A percentile compares a stretch with the other conserved stretches of the same genome.
These are phyloP conservation scores for Fusarium keratoplasticum DNA, from an alignment of 2,329 filamentous ascomycete genomes.

Conservation along the genomic window DNA sequence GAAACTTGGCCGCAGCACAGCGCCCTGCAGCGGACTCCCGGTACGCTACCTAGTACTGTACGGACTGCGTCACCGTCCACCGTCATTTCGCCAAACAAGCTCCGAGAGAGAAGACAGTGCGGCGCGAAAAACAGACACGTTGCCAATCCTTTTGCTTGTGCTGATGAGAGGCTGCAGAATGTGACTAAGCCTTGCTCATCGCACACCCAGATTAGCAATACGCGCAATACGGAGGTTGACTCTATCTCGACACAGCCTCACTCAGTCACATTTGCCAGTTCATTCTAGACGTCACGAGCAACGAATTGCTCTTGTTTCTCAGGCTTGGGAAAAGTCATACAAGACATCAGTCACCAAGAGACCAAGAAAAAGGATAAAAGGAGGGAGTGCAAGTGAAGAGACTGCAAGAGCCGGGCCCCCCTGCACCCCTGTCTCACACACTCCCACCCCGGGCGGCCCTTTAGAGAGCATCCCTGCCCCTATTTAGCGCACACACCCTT, in stretches of 20 bases:
- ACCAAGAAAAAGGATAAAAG: slow-evolving; percentile 9
- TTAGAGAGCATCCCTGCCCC: slow-evolving; percentile 27
- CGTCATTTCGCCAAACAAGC: slow-evolving; percentile 38
- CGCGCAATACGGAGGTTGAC: slow-evolving; percentile 6
- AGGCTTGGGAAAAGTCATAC: slow-evolving; percentile 1
- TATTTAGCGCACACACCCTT: slow-evolving; percentile 19
- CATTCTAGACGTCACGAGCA: slow-evolving; percentile 19
- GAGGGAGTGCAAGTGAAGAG: slow-evolving; percentile 35
- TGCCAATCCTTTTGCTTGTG: slow-evolving; percentile 25
- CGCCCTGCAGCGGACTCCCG: slow-evolving; percentile 36
- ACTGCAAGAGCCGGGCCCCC: slow-evolving; percentile 29
- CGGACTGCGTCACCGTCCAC: slow-evolving; percentile 42
- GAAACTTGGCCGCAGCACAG: slow-evolving; percentile 37
- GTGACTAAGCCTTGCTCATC: slow-evolving; percentile 42
- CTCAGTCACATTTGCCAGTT: slow-evolving; percentile 28
- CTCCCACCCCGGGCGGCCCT: slow-evolving; percentile 23
- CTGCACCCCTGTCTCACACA: slow-evolving; percentile 12
- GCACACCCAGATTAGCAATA: slow-evolving; percentile 36
- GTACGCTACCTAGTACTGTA: slow-evolving; percentile 21
- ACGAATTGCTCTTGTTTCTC: background rate
- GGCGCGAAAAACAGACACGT: slow-evolving; percentile 24
- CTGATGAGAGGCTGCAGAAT: slow-evolving; percentile 26
- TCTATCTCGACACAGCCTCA: slow-evolving; percentile 35
- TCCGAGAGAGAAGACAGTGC: slow-evolving; percentile 35
- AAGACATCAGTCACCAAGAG: slow-evolving; percentile 9